Conservation (phyloP, 2,329 filamentous ascomycete genomes). For the Fusarium sp. region DNA sequence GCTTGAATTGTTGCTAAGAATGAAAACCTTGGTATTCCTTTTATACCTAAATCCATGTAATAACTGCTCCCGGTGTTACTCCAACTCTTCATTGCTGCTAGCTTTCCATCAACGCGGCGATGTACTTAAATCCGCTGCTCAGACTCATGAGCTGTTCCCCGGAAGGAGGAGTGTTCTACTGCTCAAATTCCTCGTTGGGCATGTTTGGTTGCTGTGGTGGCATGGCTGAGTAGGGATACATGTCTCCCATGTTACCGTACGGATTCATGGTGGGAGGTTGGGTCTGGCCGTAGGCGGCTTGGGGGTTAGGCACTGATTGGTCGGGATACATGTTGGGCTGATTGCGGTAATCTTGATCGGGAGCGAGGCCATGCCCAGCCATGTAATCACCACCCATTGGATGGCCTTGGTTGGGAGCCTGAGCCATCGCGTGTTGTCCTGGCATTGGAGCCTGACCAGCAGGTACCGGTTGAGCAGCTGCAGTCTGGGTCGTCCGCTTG, state of each 20-base stretch:
- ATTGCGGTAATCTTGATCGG: conserved; percentile 83
- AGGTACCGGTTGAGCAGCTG: conserved; percentile 58
- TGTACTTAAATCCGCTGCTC: not conserved
- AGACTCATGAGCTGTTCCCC: not conserved
- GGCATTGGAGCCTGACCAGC: conserved; percentile 65
- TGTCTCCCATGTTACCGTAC: conserved; percentile 83
- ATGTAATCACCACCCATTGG: conserved; percentile 73
- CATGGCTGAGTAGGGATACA: conserved; percentile 87
- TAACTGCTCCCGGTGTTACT: not conserved
- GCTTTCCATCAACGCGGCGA: not conserved
- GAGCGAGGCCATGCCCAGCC: conserved; percentile 70
- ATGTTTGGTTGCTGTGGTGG: conserved; percentile 81
- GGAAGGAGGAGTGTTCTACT: conserved; percentile 13
- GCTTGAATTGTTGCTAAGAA: not conserved
- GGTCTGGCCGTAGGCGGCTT: conserved; percentile 79
- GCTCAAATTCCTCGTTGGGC: conserved; percentile 61
- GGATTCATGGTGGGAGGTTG: conserved; percentile 69
- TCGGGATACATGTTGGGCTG: conserved; percentile 84
- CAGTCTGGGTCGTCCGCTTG: conserved; percentile 74
- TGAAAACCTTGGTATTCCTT: not conserved
- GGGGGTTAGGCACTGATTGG: conserved; percentile 79
- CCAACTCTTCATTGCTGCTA: not conserved
- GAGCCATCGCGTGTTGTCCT: conserved; percentile 63
- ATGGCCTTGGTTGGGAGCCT: conserved; percentile 69
- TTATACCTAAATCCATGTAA: not conserved